Evolutionary conservation across 495 filamentous ascomycete genomes (phyloP).

Genomic region (Aspergillus ellipticus): DNA sequence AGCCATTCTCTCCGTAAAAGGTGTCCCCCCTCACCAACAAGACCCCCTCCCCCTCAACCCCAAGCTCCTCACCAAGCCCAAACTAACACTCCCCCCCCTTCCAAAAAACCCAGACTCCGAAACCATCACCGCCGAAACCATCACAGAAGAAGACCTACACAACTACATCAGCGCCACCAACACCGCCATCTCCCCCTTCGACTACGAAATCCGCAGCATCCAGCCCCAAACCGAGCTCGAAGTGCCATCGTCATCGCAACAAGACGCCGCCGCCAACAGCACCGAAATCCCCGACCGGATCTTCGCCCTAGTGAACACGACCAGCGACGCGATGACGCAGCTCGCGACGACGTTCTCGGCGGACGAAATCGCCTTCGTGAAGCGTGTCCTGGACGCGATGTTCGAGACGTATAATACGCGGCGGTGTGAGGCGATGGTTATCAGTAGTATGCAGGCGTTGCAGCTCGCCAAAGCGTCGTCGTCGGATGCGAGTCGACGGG

Average conservation of each 20-base stretch:
- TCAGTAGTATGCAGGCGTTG: constrained; percentile 72
- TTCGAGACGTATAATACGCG: constrained; percentile 80
- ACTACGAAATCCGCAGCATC: constrained; percentile 78
- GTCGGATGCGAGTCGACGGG: constrained; percentile 29
- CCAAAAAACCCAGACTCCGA: constrained; percentile 30
- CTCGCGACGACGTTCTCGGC: constrained; percentile 75
- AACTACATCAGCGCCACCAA: constrained; percentile 68
- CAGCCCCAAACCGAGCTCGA: constrained; percentile 53
- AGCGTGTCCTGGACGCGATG: constrained; percentile 86
- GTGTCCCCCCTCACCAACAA: constrained; percentile 23
- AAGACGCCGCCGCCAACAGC: not conserved
- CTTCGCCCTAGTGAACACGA: constrained; percentile 85
- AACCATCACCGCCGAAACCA: constrained; percentile 46
- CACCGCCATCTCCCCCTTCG: constrained; percentile 67
- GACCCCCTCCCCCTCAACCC: not conserved
- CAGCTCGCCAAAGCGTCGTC: constrained; percentile 30
- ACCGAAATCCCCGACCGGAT: constrained; percentile 32
- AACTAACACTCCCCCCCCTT: not conserved
- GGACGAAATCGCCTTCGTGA: constrained; percentile 88
- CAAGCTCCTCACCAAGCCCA: not conserved
- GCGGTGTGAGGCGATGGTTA: constrained; percentile 72
- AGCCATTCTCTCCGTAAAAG: constrained; percentile 61
- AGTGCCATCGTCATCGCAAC: constrained; percentile 9
- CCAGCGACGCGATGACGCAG: constrained; percentile 77
- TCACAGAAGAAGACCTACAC: constrained; percentile 65